Base-by-base conservation (phyloP, 306 rosid species). In the Malus sylvestris region DNA sequence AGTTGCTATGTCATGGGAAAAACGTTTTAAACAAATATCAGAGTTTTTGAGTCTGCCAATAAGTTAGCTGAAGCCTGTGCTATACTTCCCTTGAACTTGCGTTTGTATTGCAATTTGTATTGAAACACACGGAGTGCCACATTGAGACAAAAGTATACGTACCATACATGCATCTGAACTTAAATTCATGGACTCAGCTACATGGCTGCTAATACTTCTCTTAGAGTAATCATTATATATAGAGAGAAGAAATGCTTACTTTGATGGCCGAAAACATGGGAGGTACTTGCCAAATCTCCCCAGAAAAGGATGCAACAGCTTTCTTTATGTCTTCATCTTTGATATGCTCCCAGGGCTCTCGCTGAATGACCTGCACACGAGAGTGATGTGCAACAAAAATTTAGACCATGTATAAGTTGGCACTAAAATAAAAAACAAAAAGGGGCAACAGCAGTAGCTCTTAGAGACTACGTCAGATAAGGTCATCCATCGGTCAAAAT, bases 241-340 rank as follows among this genome's bases (percentile, higher is more conserved):
- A 77, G 55, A 59, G 55, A 59, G 55, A 19, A 59, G 71, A 29
- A 75, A 29, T 53, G 72, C 93, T 89, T 87, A 95, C 98, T 86
- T 95, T 95, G 76, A 95, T 90, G 78, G 98, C 98, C 70, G 98
- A 95, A 83, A 95, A 95, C 97, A 95, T 95, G 25, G 98, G 98
- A 77, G 98, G 98, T 66, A 95, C 97, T 88, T 95, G 98, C 98
- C 97, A 95, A 76, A 89, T 92, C 90, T 95, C 97, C 76, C 98
- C 98, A 70, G 84, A 76, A 82, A 94, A 95, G 73, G 97, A 82
- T 15, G 86, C 76, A 67, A 87, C 95, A 76, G 76, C 85, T 87
- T 79, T 95, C 84, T 85, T 89, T 68, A 92, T 86, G 87, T 92
- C 93, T 82, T 78, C 95, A 35, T 95, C 96, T 89, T 90, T 95